Evolutionary conservation across 108 stramenopile species (phyloP).

Genomic region (Mayamaea pseudoterrestris): DNA sequence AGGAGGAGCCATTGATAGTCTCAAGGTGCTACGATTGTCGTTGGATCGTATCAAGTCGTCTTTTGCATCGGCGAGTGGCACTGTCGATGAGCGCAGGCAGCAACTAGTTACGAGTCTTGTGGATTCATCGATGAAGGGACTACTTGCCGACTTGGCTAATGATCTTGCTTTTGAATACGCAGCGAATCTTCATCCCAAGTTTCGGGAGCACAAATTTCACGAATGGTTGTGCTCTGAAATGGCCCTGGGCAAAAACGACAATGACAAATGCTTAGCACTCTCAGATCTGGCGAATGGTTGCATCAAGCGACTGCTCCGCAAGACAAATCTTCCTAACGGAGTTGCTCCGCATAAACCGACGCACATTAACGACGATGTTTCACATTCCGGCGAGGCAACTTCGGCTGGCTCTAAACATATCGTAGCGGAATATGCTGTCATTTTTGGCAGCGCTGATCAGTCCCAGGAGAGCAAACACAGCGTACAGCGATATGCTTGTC

Average conservation of each 20-base stretch:
- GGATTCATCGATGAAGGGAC: no score
- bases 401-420: constrained; percentile 1
- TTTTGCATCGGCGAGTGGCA: no score
- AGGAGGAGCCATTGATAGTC: no score
- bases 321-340: constrained; percentile 54
- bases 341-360: constrained; percentile 59
- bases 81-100: no score
- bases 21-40: no score
- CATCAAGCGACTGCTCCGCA: constrained; percentile 47
- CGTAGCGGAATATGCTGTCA: constrained; percentile 63
- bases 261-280: constrained; percentile 10
- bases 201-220: constrained; percentile 62
- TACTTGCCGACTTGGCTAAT: constrained; percentile 31
- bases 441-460: constrained; percentile 42
- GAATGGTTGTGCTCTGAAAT: constrained; percentile 66
- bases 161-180: constrained; percentile 60
- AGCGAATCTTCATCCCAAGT: constrained; percentile 37
- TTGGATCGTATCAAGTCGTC: no score
- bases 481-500: constrained; percentile 48
- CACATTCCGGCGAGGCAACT: neutral
- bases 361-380: neutral
- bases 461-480: constrained; percentile 19
- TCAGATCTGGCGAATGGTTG: constrained; percentile 34
- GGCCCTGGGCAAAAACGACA: constrained; percentile 13
- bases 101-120: no score